phyloP scores from a whole-genome alignment of 495 filamentous ascomycete genomes.

The Aspergillus kassunensis region DNA sequence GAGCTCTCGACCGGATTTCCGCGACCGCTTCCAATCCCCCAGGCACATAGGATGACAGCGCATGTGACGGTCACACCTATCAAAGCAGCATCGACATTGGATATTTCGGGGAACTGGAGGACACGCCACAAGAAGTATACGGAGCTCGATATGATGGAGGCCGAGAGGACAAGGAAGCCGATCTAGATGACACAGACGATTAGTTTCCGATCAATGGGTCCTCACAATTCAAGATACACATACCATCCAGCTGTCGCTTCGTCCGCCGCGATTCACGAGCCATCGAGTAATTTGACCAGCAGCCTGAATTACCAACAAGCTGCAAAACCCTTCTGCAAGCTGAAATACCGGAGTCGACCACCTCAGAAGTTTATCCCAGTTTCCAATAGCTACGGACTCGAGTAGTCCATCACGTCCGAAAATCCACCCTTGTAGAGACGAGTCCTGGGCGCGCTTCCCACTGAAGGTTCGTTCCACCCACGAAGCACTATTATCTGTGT shows the following conservation, averaged over 20 bases:
- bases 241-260: slow-evolving; percentile 97
- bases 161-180: slow-evolving; percentile 77
- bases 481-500: slow-evolving; percentile 61
- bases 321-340: slow-evolving; percentile 92
- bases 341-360: slow-evolving; percentile 97
- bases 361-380: slow-evolving; percentile 83
- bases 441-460: slow-evolving; percentile 58
- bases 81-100: slow-evolving; percentile 87
- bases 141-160: slow-evolving; percentile 85
- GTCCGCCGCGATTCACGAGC: slow-evolving; percentile 81
- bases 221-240: slow-evolving; percentile 24
- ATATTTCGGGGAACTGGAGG: slow-evolving; percentile 85
- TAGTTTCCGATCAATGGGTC: slow-evolving; percentile 14
- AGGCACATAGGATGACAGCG: slow-evolving; percentile 85
- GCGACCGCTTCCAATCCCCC: slow-evolving; percentile 89
- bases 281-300: slow-evolving; percentile 92
- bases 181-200: slow-evolving; percentile 55
- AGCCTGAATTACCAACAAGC: slow-evolving; percentile 90
- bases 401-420: slow-evolving; percentile 76
- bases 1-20: slow-evolving; percentile 96
- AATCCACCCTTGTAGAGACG: slow-evolving; percentile 72
- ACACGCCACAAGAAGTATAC: slow-evolving; percentile 97
- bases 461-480: slow-evolving; percentile 82
- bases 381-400: slow-evolving; percentile 73
- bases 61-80: slow-evolving; percentile 91